phyloP scores from a whole-genome alignment of 805 yeast genomes.

The Kazachstania psychrophila region DNA sequence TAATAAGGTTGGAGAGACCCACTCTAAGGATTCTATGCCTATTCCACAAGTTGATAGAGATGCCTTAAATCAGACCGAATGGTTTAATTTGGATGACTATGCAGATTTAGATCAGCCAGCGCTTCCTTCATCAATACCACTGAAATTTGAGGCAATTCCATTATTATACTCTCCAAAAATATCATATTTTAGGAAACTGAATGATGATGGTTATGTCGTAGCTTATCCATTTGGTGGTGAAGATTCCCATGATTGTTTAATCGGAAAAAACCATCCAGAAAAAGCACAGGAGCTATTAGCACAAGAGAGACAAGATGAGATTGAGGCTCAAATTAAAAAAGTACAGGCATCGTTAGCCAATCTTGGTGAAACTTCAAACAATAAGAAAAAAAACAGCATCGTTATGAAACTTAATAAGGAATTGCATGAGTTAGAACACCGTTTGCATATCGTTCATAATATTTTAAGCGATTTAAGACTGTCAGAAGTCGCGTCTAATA shows the following conservation, averaged over 20 bases:
- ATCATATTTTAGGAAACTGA: conserved; percentile 49
- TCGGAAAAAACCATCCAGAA: conserved; percentile 47
- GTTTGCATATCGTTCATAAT: conserved; percentile 25
- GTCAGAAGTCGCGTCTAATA: conserved; percentile 17
- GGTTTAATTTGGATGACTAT: conserved; percentile 75
- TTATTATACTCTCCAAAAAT: conserved; percentile 48
- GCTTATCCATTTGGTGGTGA: conserved; percentile 53
- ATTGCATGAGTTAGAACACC: conserved; percentile 28
- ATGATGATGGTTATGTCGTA: conserved; percentile 35
- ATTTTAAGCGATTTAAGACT: conserved; percentile 26
- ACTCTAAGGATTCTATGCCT: conserved; percentile 8
- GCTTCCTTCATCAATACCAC: conserved; percentile 33
- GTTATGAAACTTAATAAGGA: conserved; percentile 15
- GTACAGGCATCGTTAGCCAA: conserved; percentile 8
- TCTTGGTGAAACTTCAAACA: conserved; percentile 1
- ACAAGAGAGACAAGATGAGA: conserved; percentile 30
- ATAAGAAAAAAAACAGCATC: conserved; percentile 1
- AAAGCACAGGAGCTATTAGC: conserved; percentile 43
- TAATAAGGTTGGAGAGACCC: conserved; percentile 36
- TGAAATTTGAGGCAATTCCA: conserved; percentile 36
- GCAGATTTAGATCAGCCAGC: conserved; percentile 53
- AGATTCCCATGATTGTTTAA: conserved; percentile 43
- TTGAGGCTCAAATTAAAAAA: conserved; percentile 32
- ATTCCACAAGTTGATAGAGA: conserved; percentile 2
- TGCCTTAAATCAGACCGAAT: conserved; percentile 26